Evolutionary conservation across 768 basidiomycete genomes (phyloP).

Genomic region (Rhodocollybia butyracea): DNA sequence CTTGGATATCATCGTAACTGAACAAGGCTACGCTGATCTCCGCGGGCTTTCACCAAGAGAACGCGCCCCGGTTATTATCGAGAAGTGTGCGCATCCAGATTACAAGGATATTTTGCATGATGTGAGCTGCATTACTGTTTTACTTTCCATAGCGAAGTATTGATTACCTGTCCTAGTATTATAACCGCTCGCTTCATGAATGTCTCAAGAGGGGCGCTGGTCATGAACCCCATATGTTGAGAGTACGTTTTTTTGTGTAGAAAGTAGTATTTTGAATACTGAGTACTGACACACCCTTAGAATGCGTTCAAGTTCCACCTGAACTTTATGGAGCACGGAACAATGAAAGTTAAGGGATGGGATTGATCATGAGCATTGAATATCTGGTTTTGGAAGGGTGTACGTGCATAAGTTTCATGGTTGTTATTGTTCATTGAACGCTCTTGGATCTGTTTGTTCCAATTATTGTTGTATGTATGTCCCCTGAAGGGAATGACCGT

Average conservation of each 20-base stretch:
- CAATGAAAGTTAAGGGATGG: constrained; percentile 39
- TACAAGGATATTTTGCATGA: constrained; percentile 39
- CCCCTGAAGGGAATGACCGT: no score
- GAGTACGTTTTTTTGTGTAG: constrained; percentile 21
- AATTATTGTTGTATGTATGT: no score
- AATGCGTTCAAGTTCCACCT: constrained; percentile 34
- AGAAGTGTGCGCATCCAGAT: constrained; percentile 47
- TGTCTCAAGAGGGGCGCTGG: constrained; percentile 40
- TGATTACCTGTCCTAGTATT: constrained; percentile 27
- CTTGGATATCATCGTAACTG: constrained; percentile 44
- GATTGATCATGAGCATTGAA: constrained; percentile 13
- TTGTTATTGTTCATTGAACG: no score
- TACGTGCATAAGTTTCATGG: no score
- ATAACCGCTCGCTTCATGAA: constrained; percentile 39
- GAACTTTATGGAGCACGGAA: constrained; percentile 33
- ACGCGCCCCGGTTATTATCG: constrained; percentile 42
- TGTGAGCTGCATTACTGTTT: constrained; percentile 18
- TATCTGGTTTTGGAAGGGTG: no score
- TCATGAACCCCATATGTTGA: constrained; percentile 48
- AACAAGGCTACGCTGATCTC: constrained; percentile 47
- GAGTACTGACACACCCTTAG: constrained; percentile 12
- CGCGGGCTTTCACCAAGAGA: constrained; percentile 45
- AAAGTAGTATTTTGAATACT: neutral
- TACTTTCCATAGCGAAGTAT: neutral
- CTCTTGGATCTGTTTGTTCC: no score